Percentiles rank a stretch among this genome's conserved stretches.
Evolutionary conservation across 257 asterid species (phyloP).

Genomic region (Solanum clarkiae): DNA sequence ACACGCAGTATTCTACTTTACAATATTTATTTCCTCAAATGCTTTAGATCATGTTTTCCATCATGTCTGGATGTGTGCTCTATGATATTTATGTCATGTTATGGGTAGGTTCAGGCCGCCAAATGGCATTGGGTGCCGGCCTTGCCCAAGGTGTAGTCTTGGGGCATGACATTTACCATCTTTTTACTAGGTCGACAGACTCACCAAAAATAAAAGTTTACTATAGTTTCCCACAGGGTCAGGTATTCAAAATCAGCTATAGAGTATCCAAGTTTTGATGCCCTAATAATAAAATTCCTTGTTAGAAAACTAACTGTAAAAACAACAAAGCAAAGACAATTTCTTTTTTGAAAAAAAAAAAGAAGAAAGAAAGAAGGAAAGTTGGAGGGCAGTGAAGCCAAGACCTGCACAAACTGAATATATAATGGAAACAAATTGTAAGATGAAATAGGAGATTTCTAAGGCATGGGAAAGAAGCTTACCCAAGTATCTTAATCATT

Average conservation of each 20-base stretch:
- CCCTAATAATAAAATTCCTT: not conserved
- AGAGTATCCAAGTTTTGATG: not conserved
- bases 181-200: not conserved
- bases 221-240: not conserved
- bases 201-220: not conserved
- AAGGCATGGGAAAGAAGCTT: conserved; percentile 10
- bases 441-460: not conserved
- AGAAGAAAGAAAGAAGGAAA: not conserved
- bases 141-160: not conserved
- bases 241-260: not conserved
- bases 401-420: not conserved
- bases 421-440: not conserved
- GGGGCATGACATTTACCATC: not conserved
- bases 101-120: not conserved
- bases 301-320: not conserved
- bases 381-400: not conserved
- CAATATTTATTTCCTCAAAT: not conserved
- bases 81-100: not conserved
- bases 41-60: not conserved
- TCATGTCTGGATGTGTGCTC: not conserved
- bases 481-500: conserved; percentile 96
- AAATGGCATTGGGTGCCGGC: not conserved
- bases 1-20: not conserved
- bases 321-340: not conserved
- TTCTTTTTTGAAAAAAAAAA: not conserved